Evolutionary conservation across 164 flowering plant genomes (phyloP), one percentile per base, ranked within the genome.

Genomic region (Paratinospora sagittata): DNA sequence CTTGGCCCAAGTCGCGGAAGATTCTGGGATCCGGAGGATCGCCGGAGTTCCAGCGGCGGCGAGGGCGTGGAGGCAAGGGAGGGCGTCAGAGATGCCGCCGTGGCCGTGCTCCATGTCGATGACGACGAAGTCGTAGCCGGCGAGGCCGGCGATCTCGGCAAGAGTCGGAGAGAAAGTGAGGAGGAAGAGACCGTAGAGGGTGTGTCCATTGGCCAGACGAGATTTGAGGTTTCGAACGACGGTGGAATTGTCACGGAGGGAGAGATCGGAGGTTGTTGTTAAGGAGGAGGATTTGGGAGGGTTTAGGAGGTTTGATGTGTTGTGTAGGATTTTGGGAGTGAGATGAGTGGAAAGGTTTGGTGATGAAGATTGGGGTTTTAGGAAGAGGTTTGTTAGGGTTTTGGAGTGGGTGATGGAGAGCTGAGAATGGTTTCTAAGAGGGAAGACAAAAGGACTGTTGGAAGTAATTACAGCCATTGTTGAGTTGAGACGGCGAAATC

Each of bases 101-200:
- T 70, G 88, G 30, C 97, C 97, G 77, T 93, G 98, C 71, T 93
- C 98, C 90, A 93, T 89, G 79, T 93, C 98, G 47, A 93, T 82
- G 26, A 91, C 93, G 63, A 84, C 96, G 75, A 81, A 93, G 63
- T 93, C 98, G 82, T 93, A 91, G 64, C 98, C 98, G 23, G 94
- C 76, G 34, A 83, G 85, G 33, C 90, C 98, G 27, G 89, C 86
- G 75, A 91, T 93, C 74, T 93, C 98, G 62, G 97, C 93, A 19
- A 94, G 72, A 12, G 91, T 87, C 0, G 97, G 98, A 24, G 97
- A 92, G 87, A 88, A 89, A 72, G 80, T 73, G 79, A 90, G 88
- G 74, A 91, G 91, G 88, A 92, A 92, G 63, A 92, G 63, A 30
- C 98, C 97, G 75, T 93, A 93, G 62, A 93, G 90, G 63, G 89